Conservation (phyloP, 179 eudicot species). For the Corrigiola litoralis region DNA sequence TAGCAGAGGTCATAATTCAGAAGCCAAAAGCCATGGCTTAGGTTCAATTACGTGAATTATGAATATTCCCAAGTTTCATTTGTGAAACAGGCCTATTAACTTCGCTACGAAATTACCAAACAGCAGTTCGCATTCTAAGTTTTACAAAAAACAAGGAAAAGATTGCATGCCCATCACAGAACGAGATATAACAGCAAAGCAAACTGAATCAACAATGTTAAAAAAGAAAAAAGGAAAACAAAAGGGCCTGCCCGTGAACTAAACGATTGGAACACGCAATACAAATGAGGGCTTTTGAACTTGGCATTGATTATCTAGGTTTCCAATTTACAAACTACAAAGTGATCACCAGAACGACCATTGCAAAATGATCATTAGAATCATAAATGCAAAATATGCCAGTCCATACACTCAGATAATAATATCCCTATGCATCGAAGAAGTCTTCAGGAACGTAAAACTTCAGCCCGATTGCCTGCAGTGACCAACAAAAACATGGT, state of each 20-base stretch:
- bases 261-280: neutral
- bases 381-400: neutral
- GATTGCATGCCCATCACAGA: too few species aligned
- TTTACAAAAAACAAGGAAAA: too few species aligned
- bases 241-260: neutral
- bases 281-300: neutral
- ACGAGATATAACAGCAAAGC: too few species aligned
- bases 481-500: neutral
- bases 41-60: too few species aligned
- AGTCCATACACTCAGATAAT: neutral
- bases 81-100: too few species aligned
- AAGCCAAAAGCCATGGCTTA: too few species aligned
- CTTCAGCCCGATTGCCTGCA: conserved; percentile 74
- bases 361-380: neutral
- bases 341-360: conserved; percentile 7
- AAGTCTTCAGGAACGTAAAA: conserved; percentile 77
- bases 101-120: too few species aligned
- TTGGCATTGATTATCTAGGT: neutral
- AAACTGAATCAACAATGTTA: too few species aligned
- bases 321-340: conserved; percentile 2
- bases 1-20: too few species aligned
- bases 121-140: too few species aligned
- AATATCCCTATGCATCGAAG: conserved; percentile 26
- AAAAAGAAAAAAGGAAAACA: too few species aligned
- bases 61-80: too few species aligned